Evolutionary conservation across 1,139 yeast species (phyloP).

Genomic region (Debaryomyces sp.): DNA sequence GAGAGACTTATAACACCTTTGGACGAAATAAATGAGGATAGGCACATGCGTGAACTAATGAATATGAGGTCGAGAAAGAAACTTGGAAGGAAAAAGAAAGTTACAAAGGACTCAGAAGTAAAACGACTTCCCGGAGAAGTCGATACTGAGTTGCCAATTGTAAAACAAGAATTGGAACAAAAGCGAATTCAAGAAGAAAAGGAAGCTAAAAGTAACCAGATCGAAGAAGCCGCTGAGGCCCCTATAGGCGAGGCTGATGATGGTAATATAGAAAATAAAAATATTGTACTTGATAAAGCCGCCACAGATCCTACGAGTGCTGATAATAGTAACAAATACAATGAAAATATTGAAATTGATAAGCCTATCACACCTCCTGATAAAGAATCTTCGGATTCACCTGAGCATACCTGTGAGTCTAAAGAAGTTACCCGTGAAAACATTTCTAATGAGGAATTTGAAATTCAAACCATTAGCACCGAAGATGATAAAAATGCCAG

Average conservation of each 20-base stretch:
- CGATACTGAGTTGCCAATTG: constrained; percentile 38
- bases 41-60: constrained; percentile 27
- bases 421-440: background rate
- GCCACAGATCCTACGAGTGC: too few species aligned
- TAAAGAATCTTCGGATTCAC: background rate
- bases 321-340: background rate
- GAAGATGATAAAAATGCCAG: background rate
- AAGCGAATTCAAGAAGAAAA: constrained; percentile 10
- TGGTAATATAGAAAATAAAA: too few species aligned
- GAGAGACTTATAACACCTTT: constrained; percentile 47
- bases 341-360: background rate
- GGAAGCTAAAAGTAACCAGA: background rate
- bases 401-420: background rate
- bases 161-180: constrained; percentile 27
- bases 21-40: constrained; percentile 56
- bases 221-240: constrained; percentile 5
- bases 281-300: too few species aligned
- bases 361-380: background rate
- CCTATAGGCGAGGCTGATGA: background rate
- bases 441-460: background rate
- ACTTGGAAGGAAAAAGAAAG: constrained; percentile 39
- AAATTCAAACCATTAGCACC: background rate
- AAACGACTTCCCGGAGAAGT: constrained; percentile 39
- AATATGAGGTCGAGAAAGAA: constrained; percentile 38
- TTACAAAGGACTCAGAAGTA: constrained; percentile 18